phyloP scores from a whole-genome alignment of 176 grass and related monocot genomes.

The Saccharum officinarum region DNA sequence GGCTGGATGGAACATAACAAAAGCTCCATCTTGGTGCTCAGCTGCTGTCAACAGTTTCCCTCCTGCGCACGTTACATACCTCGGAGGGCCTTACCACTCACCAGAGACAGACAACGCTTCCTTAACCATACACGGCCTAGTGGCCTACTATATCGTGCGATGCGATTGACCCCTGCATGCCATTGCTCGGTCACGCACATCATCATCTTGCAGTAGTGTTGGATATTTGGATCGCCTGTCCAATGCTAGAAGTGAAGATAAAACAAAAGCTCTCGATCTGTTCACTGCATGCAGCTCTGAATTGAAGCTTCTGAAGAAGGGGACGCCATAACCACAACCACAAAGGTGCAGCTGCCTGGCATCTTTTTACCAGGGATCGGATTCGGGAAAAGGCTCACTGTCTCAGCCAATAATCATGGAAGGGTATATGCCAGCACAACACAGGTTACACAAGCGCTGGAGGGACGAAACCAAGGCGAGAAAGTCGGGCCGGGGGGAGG shows the following conservation, averaged over 20 bases:
- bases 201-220: neutral
- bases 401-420: neutral
- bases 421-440: neutral
- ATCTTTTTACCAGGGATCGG: neutral
- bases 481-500: too few species aligned
- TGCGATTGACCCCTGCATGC: neutral
- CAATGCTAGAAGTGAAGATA: too few species aligned
- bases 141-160: too few species aligned
- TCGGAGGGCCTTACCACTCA: neutral
- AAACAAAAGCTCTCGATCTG: neutral
- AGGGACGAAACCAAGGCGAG: neutral
- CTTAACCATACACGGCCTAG: neutral
- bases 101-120: neutral
- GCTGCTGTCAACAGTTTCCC: neutral
- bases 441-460: neutral
- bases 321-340: neutral
- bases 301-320: neutral
- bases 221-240: too few species aligned
- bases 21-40: conserved; percentile 18
- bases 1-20: neutral
- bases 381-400: neutral
- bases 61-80: neutral
- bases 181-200: neutral
- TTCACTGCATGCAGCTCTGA: neutral
- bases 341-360: neutral